Base-by-base conservation (phyloP, 2,329 filamentous ascomycete genomes). In the Fusarium sp. region DNA sequence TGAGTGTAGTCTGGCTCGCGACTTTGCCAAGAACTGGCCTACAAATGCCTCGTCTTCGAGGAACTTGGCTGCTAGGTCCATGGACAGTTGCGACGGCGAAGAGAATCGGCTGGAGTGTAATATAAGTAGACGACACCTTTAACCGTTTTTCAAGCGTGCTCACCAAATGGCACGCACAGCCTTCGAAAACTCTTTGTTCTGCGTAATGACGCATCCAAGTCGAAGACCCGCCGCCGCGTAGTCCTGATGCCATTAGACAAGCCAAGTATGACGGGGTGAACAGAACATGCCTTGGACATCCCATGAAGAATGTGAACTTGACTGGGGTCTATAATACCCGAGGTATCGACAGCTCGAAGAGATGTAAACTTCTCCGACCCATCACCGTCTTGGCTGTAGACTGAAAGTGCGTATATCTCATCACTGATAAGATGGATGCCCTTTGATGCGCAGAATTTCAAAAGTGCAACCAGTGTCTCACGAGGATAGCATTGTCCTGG, bases 361-460 rank as follows among this genome's bases (percentile, higher is more conserved):
- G 56, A 59, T 14, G 56, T 40, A 11, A 59, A 59, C 9, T 7
- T 40, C 33, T 59, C 56, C 2, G 22, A 38, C 17, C 15, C 52
- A 20, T 22, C n/a, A 17, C 9, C 32, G 11, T 57, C 52, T 35
- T 25, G 35, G 20, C 5, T 5, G 9, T 59, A 59, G 33, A 59
- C 56, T 6, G 56, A 59, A 17, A 59, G 56, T n/a, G 56, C 56
- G 15, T 59, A 59, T 30, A 59, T 59, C 56, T 59, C 56, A 20
- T 59, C 56, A 25, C 56, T 59, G 35, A 59, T 59, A 12, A 59
- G 56, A 22, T 59, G 56, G 17, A 59, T 40, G 8, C 35, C 56
- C 20, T 59, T 59, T 37, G 32, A 35, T 14, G 32, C 56, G 4
- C 56, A 59, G 56, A 59, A 59, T 7, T 22, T 20, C 56, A 40